Conservation (phyloP, 176 grass and related monocot genomes). For the Oryza coarctata region DNA sequence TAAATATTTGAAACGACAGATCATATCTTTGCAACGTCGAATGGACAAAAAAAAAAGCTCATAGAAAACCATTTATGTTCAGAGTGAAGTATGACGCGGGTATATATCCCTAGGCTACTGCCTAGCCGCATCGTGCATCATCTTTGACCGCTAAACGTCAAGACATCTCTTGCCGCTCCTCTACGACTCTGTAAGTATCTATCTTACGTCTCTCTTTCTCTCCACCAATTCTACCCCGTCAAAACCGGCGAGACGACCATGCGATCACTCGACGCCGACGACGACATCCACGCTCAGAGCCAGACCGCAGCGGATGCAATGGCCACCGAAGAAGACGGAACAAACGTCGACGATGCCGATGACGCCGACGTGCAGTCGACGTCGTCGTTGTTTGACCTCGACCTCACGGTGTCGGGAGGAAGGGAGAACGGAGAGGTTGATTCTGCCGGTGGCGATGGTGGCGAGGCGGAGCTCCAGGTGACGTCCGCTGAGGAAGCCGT, state of each 20-base stretch:
- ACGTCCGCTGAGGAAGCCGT: not conserved
- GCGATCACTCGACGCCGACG: not conserved
- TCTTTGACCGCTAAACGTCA: not conserved
- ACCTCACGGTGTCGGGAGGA: not conserved
- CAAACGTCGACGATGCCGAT: not conserved
- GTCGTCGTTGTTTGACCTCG: not conserved
- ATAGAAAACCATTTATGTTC: too few species aligned
- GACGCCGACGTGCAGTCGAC: not conserved
- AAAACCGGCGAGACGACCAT: not conserved
- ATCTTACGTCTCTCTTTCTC: not conserved
- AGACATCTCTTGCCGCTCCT: not conserved
- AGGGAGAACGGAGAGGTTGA: not conserved
- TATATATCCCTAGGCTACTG: too few species aligned
- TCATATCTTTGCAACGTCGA: too few species aligned
- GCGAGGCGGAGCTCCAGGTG: not conserved
- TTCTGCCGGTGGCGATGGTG: not conserved
- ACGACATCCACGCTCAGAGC: not conserved
- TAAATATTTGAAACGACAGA: too few species aligned
- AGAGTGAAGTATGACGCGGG: too few species aligned
- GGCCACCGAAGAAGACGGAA: not conserved
- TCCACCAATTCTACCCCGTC: not conserved
- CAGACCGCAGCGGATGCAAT: not conserved
- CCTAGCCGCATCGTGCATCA: too few species aligned
- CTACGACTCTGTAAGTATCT: not conserved
- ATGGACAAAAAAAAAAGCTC: too few species aligned